A percentile compares a stretch with the other conserved stretches of the same genome.
phyloP scores from a whole-genome alignment of 805 yeast genomes.

The Lachancea nothofagi region DNA sequence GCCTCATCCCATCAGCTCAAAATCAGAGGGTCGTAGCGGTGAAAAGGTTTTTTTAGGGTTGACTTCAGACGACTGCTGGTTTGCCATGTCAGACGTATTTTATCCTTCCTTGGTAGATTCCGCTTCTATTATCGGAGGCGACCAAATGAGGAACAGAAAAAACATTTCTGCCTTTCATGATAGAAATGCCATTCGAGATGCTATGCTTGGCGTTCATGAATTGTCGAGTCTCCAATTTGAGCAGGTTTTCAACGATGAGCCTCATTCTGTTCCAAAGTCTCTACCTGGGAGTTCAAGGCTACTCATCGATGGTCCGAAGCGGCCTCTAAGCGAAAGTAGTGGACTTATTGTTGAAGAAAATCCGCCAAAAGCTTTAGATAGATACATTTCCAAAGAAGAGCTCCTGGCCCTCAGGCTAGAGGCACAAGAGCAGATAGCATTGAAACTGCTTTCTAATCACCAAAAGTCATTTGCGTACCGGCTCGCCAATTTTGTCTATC shows the following conservation, averaged over 20 bases:
- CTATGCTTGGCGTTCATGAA: constrained; percentile 48
- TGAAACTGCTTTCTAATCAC: constrained; percentile 17
- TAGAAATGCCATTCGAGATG: constrained; percentile 37
- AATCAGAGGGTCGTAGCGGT: constrained; percentile 34
- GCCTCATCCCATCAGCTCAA: constrained; percentile 57
- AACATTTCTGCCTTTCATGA: constrained; percentile 34
- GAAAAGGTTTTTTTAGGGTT: constrained; percentile 56
- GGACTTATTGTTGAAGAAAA: constrained; percentile 2
- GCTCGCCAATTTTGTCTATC: constrained; percentile 30
- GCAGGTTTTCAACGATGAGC: constrained; percentile 13
- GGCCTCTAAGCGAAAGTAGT: neutral
- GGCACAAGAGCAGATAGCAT: constrained; percentile 25
- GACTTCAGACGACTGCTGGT: constrained; percentile 67
- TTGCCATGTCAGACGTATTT: constrained; percentile 70
- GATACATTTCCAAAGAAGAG: constrained; percentile 27
- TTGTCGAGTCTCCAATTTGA: constrained; percentile 15
- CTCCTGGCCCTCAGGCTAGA: constrained; percentile 21
- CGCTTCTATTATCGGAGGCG: constrained; percentile 68
- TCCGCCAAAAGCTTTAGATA: constrained; percentile 16
- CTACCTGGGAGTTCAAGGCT: constrained; percentile 14
- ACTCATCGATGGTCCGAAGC: constrained; percentile 6
- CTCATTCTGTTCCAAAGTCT: constrained; percentile 9
- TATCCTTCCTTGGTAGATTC: constrained; percentile 79
- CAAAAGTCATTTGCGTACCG: constrained; percentile 14
- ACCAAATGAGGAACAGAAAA: constrained; percentile 40